A percentile compares a stretch with the other conserved stretches of the same genome.
Conservation (phyloP, 495 filamentous ascomycete species). For the Glarea lozoyensis region DNA sequence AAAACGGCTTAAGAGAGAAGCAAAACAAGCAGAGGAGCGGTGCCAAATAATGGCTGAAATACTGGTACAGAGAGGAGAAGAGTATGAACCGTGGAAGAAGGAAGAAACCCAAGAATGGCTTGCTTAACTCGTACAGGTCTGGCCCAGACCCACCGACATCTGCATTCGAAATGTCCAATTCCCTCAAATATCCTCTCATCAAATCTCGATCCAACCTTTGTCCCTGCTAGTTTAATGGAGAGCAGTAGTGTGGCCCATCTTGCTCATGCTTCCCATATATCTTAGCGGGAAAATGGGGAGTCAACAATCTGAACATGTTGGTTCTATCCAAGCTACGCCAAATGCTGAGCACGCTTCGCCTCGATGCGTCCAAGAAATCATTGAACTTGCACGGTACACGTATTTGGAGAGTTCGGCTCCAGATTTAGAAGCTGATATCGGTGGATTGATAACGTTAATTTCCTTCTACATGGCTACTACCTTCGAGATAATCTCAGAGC, state of each 20-base stretch:
- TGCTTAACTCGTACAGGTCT: slow-evolving; percentile 1
- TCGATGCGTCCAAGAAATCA: slow-evolving; percentile 6
- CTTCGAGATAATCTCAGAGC: slow-evolving; percentile 6
- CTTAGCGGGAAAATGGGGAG: slow-evolving; percentile 14
- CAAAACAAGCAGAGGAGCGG: too few species aligned
- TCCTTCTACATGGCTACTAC: slow-evolving; percentile 8
- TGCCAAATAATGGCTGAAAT: too few species aligned
- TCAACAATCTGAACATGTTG: slow-evolving; percentile 7
- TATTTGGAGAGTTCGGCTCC: slow-evolving; percentile 10
- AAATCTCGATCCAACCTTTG: slow-evolving; percentile 10
- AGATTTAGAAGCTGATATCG: slow-evolving; percentile 10
- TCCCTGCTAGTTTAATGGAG: slow-evolving; percentile 4
- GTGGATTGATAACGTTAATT: slow-evolving; percentile 11
- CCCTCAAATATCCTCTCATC: slow-evolving; percentile 8
- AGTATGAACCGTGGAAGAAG: not conserved
- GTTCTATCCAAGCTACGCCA: slow-evolving; percentile 3
- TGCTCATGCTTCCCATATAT: slow-evolving; percentile 10
- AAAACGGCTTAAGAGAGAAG: too few species aligned
- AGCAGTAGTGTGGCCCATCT: slow-evolving; percentile 7
- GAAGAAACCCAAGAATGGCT: slow-evolving; percentile 3
- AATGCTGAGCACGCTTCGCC: slow-evolving; percentile 3
- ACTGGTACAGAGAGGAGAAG: too few species aligned
- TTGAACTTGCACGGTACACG: slow-evolving; percentile 7
- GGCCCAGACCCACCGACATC: slow-evolving; percentile 1
- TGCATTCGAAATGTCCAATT: slow-evolving; percentile 7